Conservation (phyloP, 2,329 filamentous ascomycete species). For the Colletotrichum siamense region DNA sequence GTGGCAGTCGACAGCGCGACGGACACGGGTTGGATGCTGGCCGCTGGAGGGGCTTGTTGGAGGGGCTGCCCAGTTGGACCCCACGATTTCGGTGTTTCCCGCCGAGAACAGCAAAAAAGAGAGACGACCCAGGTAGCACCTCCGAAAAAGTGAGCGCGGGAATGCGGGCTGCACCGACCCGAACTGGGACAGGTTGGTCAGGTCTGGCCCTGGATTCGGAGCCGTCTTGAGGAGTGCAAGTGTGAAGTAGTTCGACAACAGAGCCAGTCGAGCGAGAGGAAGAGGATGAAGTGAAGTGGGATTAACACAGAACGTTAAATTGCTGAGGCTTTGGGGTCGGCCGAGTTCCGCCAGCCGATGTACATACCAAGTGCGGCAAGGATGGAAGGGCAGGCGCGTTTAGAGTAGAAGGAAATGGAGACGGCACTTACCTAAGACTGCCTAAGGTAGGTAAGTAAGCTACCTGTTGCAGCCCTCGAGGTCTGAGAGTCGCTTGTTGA, state of each 20-base stretch:
- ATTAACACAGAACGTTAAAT: background rate
- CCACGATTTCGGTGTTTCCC: conserved; percentile 19
- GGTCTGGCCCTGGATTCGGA: background rate
- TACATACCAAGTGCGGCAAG: background rate
- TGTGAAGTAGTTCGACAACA: background rate
- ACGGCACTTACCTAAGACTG: background rate
- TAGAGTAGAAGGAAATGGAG: background rate
- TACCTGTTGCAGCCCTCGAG: background rate
- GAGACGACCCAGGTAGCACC: background rate
- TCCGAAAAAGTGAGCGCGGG: background rate
- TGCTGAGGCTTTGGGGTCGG: background rate
- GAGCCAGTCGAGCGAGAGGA: background rate
- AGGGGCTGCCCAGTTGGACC: conserved; percentile 18
- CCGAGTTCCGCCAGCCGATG: background rate
- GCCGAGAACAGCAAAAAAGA: conserved; percentile 11
- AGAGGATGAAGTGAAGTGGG: background rate
- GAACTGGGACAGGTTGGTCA: background rate
- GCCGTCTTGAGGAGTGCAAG: background rate
- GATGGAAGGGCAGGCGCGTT: background rate
- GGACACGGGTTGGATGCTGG: background rate
- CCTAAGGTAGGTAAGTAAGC: background rate
- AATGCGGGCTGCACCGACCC: background rate
- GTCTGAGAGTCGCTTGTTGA: background rate
- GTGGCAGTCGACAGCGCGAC: background rate
- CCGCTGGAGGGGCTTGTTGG: conserved; percentile 15